These are phyloP conservation scores for Drosera spatulata DNA, from an alignment of 179 eudicot genomes.

Conservation along the genomic window DNA sequence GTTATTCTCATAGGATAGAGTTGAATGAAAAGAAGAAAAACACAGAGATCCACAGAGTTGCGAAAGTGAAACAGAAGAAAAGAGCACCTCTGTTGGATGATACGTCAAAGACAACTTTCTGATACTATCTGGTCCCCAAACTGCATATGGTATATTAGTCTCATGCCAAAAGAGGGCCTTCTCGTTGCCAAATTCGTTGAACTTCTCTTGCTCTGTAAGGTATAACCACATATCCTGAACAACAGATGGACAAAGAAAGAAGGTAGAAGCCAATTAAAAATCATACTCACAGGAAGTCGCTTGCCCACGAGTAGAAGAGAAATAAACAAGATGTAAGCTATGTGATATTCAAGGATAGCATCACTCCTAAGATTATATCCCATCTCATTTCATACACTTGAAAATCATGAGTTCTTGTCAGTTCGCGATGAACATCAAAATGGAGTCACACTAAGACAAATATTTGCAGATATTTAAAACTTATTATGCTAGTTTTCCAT, in stretches of 20 bases:
- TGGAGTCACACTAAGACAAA: no score
- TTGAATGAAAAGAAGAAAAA: conserved; percentile 1
- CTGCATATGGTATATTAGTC: conserved; percentile 92
- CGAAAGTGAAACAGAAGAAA: background rate
- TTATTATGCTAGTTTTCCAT: no score
- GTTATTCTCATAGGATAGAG: background rate
- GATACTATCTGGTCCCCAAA: conserved; percentile 83
- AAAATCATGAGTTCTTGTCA: no score
- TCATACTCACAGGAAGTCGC: no score
- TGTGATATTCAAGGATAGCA: no score
- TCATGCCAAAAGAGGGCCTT: conserved; percentile 95
- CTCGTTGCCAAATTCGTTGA: conserved; percentile 74
- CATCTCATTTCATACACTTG: no score
- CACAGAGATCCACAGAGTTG: background rate
- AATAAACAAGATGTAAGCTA: no score
- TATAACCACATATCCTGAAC: conserved; percentile 92
- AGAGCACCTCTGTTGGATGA: conserved; percentile 74
- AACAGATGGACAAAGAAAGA: conserved; percentile 2
- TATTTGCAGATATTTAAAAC: no score
- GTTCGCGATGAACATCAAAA: no score
- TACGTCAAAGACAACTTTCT: conserved; percentile 63
- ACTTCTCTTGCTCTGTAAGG: conserved; percentile 76
- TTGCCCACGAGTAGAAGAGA: no score
- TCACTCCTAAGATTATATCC: no score
- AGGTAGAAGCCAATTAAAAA: no score